Conservation (phyloP, 495 filamentous ascomycete species). For the Tuber melanosporum region DNA sequence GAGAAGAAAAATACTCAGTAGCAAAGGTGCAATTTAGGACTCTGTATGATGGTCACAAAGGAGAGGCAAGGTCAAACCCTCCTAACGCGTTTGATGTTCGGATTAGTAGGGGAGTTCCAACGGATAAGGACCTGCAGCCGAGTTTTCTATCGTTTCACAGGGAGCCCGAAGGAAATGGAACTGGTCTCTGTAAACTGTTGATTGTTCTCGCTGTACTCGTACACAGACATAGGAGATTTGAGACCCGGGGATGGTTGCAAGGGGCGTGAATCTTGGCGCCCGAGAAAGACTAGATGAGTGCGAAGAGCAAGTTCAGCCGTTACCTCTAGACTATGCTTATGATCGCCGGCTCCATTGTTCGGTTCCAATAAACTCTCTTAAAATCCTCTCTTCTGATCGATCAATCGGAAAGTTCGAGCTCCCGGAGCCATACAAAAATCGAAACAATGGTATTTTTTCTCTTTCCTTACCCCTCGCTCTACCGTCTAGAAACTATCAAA, state of each 20-base stretch:
- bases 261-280: slow-evolving; percentile 33
- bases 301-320: slow-evolving; percentile 12
- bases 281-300: slow-evolving; percentile 29
- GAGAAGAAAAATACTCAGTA: background rate
- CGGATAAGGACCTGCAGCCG: background rate
- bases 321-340: background rate
- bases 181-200: slow-evolving; percentile 9
- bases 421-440: slow-evolving; percentile 22
- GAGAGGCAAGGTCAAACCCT: background rate
- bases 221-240: slow-evolving; percentile 34
- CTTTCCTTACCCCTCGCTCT: background rate
- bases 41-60: background rate
- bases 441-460: slow-evolving; percentile 28
- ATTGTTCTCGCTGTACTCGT: slow-evolving; percentile 29
- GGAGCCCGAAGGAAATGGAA: background rate
- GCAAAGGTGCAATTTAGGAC: background rate
- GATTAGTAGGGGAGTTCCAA: background rate
- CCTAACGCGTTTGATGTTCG: background rate
- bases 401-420: slow-evolving; percentile 23
- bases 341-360: background rate
- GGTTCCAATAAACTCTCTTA: background rate
- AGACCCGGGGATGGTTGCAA: slow-evolving; percentile 37
- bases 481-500: background rate
- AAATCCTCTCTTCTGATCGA: slow-evolving; percentile 12
- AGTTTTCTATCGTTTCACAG: background rate